phyloP scores from a whole-genome alignment of 2,329 filamentous ascomycete species.

The Fusarium cyanostomum region DNA sequence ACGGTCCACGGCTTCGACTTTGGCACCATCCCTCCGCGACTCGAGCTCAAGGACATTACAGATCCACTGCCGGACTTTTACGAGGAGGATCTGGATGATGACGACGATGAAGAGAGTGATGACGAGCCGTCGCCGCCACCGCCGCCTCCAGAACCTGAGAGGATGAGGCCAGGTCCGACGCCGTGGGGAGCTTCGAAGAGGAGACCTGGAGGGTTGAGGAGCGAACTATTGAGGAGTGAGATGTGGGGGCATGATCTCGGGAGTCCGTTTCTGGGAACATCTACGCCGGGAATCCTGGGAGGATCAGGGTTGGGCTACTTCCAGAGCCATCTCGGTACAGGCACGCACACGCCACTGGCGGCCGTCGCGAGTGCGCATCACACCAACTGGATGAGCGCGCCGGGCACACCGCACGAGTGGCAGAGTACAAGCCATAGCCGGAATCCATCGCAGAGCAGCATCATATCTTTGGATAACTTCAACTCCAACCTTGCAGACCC shows the following conservation, averaged over 20 bases:
- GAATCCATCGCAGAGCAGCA: constrained; percentile 58
- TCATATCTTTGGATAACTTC: constrained; percentile 56
- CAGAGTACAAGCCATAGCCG: constrained; percentile 49
- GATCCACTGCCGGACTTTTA: constrained; percentile 97
- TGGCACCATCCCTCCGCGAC: constrained; percentile 80
- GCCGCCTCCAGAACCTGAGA: constrained; percentile 29
- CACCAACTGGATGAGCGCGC: constrained; percentile 49
- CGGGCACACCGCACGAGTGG: constrained; percentile 26
- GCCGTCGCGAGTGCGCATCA: constrained; percentile 75
- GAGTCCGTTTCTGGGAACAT: constrained; percentile 66
- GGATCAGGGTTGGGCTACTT: constrained; percentile 85
- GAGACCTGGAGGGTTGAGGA: constrained; percentile 43
- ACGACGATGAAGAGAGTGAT: constrained; percentile 52
- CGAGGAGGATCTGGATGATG: constrained; percentile 76
- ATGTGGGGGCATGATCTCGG: constrained; percentile 56
- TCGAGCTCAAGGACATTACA: constrained; percentile 96
- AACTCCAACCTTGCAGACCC: constrained; percentile 49
- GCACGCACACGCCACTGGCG: constrained; percentile 80
- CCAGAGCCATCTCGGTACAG: constrained; percentile 79
- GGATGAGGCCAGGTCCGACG: constrained; percentile 32
- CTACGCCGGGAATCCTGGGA: constrained; percentile 72
- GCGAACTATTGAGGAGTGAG: constrained; percentile 48
- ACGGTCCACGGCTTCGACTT: constrained; percentile 95
- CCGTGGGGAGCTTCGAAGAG: constrained; percentile 35
- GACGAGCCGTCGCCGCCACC: constrained; percentile 37